phyloP scores from a whole-genome alignment of 306 rosid genomes.

The Alnus rubra region DNA sequence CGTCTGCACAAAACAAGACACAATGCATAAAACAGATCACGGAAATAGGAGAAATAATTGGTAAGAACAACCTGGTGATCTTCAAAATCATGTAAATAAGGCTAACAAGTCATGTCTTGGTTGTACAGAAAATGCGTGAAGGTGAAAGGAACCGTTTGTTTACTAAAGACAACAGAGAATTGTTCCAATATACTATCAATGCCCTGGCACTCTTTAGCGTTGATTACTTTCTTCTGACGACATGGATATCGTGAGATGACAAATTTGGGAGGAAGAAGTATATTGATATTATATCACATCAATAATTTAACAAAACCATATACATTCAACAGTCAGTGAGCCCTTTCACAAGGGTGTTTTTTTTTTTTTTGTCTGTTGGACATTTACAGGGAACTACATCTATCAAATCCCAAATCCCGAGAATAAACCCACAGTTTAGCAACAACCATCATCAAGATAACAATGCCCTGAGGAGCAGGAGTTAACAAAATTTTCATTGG shows the following conservation, averaged over 20 bases:
- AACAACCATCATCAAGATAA: neutral
- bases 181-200: neutral
- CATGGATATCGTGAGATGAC: neutral
- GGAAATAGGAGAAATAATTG: neutral
- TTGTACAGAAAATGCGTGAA: neutral
- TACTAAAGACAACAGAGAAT: too few relatives aligned
- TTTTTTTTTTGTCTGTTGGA: neutral
- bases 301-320: neutral
- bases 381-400: neutral
- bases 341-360: neutral
- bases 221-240: neutral
- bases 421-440: neutral
- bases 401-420: slow-evolving; percentile 2
- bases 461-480: neutral
- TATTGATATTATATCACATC: neutral
- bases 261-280: neutral
- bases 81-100: neutral
- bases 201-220: neutral
- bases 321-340: neutral
- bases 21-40: neutral
- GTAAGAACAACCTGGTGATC: neutral
- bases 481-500: neutral
- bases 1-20: neutral
- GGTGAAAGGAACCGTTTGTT: too few relatives aligned
- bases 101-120: neutral